Conservation (phyloP, 2,329 filamentous ascomycete species). For the Calycina marina region DNA sequence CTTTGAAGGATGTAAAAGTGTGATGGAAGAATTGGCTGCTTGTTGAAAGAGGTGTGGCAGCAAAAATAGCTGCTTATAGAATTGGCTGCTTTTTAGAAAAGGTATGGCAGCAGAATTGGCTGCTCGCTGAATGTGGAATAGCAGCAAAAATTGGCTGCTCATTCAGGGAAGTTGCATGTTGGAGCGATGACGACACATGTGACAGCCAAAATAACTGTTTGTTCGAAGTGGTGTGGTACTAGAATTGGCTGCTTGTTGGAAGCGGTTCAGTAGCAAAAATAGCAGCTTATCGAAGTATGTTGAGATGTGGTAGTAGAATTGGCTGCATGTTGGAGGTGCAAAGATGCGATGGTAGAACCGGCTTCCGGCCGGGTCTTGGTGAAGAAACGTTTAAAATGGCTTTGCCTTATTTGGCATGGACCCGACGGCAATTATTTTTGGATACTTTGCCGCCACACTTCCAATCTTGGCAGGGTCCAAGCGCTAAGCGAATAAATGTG, state of each 20-base stretch:
- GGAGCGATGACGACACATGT: conserved; percentile 4
- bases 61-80: too few species aligned
- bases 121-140: too few species aligned
- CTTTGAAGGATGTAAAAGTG: too few species aligned
- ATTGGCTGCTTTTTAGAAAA: too few species aligned
- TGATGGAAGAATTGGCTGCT: too few species aligned
- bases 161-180: too few species aligned
- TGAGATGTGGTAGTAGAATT: conserved; percentile 6
- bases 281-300: conserved; percentile 6
- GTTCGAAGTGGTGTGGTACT: conserved; percentile 5
- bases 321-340: conserved; percentile 3
- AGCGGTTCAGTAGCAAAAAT: conserved; percentile 5
- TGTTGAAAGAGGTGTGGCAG: too few species aligned
- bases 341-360: conserved; percentile 1
- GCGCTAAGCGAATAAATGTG: conserved; percentile 7
- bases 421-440: conserved; percentile 3
- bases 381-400: too few species aligned
- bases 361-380: too few species aligned
- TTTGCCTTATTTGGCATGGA: conserved; percentile 1
- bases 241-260: conserved; percentile 7
- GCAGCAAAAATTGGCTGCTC: too few species aligned
- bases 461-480: conserved; percentile 5
- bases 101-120: too few species aligned
- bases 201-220: conserved; percentile 4
- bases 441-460: conserved; percentile 3